These are phyloP conservation scores for Stenocarpella maydis DNA, from an alignment of 2,329 filamentous ascomycete species.

Conservation along the genomic window DNA sequence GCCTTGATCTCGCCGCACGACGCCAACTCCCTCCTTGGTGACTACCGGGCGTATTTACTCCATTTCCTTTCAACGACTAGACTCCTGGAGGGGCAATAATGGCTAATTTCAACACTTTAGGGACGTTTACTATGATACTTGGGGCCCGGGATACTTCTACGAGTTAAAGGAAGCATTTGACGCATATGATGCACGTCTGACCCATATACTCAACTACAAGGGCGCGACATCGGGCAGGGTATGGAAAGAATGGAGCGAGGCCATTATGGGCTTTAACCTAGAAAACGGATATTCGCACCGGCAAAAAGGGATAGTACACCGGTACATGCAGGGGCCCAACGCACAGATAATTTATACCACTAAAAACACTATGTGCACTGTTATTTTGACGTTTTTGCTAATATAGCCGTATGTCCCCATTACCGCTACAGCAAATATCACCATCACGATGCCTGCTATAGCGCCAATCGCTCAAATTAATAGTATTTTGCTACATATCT, in stretches of 20 bases:
- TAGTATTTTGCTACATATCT: no score
- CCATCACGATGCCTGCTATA: no score
- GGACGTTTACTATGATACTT: background rate
- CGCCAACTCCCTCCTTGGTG: background rate
- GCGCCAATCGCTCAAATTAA: no score
- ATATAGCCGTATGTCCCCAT: no score
- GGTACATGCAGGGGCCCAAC: no score
- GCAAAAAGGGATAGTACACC: no score
- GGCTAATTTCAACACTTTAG: background rate
- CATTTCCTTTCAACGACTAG: background rate
- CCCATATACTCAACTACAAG: background rate
- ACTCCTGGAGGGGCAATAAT: background rate
- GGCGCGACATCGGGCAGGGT: background rate
- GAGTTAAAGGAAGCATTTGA: background rate
- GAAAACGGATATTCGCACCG: no score
- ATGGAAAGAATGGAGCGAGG: background rate
- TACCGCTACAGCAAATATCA: no score
- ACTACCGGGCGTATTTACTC: background rate
- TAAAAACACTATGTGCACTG: no score
- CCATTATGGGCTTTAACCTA: background rate
- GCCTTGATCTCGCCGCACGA: background rate
- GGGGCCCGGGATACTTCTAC: background rate
- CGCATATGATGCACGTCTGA: background rate
- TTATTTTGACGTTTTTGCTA: no score
- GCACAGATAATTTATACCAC: no score